Conservation (phyloP, 163 green algal genomes). For the Volvox carteri region DNA sequence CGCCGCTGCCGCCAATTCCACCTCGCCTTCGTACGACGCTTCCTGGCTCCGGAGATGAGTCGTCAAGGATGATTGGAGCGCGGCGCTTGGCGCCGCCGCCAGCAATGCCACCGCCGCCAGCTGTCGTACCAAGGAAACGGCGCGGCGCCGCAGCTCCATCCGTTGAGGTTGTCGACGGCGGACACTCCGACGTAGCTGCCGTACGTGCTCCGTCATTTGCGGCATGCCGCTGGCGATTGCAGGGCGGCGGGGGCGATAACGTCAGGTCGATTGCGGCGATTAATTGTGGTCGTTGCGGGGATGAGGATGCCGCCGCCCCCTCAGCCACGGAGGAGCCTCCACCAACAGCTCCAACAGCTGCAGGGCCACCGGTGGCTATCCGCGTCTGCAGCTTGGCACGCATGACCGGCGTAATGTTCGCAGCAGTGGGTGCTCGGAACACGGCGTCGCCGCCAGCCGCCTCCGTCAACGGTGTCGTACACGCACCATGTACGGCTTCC, state of each 20-base stretch:
- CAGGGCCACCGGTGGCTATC: not conserved
- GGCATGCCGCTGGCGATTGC: not conserved
- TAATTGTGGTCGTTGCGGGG: no score
- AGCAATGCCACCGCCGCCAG: not conserved
- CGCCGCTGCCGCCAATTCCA: not conserved
- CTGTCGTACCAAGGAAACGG: not conserved
- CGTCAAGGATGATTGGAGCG: conserved; percentile 1
- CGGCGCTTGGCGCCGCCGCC: conserved; percentile 14
- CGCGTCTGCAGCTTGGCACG: conserved; percentile 21
- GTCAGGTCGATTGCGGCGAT: conserved; percentile 39
- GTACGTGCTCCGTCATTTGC: not conserved
- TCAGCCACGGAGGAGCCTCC: no score
- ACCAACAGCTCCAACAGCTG: not conserved
- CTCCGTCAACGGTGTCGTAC: not conserved
- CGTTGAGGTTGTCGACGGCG: not conserved
- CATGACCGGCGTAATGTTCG: conserved; percentile 52
- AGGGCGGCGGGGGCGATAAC: not conserved
- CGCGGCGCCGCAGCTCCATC: not conserved
- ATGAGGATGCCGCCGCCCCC: not conserved
- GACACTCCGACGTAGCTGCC: not conserved
- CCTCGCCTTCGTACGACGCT: not conserved
- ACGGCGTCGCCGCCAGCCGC: not conserved
- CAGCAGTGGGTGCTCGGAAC: conserved; percentile 25
- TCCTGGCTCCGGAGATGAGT: conserved; percentile 31
- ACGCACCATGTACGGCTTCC: no score